Conservation (phyloP, 106 monocot species). For the Acorus calamus region DNA sequence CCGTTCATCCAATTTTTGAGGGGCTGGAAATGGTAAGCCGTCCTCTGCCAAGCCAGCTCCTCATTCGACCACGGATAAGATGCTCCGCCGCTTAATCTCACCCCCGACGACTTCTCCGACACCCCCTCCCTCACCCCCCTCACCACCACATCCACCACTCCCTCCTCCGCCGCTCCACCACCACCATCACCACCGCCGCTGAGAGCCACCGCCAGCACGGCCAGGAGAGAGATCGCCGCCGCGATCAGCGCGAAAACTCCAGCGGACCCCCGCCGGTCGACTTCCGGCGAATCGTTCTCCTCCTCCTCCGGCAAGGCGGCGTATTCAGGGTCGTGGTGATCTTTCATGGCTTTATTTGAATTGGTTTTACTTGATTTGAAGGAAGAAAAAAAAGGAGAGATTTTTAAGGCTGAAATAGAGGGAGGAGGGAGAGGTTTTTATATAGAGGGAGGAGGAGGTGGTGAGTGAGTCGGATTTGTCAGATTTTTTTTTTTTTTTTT, state of each 20-base stretch:
- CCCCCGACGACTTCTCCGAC: slow-evolving; percentile 48
- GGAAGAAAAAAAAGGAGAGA: no score
- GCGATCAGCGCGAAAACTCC: not conserved
- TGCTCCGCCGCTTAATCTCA: slow-evolving; percentile 3
- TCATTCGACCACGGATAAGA: slow-evolving; percentile 41
- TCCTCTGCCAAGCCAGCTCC: slow-evolving; percentile 67
- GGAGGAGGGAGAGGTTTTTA: no score
- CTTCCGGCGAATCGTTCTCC: not conserved
- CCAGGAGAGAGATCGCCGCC: not conserved
- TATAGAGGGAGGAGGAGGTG: no score
- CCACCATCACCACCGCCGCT: not conserved
- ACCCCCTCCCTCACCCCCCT: slow-evolving; percentile 36
- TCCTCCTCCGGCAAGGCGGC: not conserved
- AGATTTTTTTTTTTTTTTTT: no score
- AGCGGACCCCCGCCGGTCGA: no score
- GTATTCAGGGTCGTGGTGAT: not conserved
- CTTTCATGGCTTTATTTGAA: no score
- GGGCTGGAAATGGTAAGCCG: slow-evolving; percentile 71
- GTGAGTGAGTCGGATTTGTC: no score
- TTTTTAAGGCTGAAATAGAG: no score
- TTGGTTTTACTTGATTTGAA: no score
- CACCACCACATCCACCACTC: not conserved
- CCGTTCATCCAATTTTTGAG: slow-evolving; percentile 82
- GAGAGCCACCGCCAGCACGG: not conserved
- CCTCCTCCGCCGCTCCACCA: not conserved